Base-by-base conservation (phyloP, 2,329 filamentous ascomycete species). In the Alternaria metachromatica region DNA sequence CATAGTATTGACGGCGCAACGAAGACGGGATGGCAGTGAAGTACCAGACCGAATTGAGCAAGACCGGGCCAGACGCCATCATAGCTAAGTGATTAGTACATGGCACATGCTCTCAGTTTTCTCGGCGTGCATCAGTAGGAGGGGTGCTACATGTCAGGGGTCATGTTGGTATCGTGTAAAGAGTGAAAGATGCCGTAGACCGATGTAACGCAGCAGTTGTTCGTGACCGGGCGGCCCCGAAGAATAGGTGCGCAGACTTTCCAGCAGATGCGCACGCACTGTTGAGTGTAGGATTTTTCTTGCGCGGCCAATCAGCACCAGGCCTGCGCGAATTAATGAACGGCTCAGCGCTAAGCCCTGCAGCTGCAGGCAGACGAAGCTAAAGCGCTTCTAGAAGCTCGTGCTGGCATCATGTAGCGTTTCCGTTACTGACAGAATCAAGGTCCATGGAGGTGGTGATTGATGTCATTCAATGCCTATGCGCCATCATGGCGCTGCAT, bases 371-470 rank as follows among this genome's bases (percentile, higher is more conserved):
- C 25, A 30, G 41, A 20, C 33, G 28, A 18, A 53, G 41, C 18
- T 15, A 12, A 23, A 21, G 57, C 50, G 33, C 37, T 65, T 67
- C 64, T 66, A 63, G 64, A 69, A 69, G 64, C 45, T 57, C 46
- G 21, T 46, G 25, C 25, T 49, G 21, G 18, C 46, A 23, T 63
- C 65, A 43, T 33, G 44, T 26, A 30, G 44, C 55, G 41, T 58
- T 58, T 18, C 60, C 46, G n/a, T 46, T 57, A 37, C 43, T 13
- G 30, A 43, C n/a, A 33, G 37, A 45, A 46, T 23, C 20, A 37
- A 37, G 37, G n/a, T 48, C 20, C 18, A 18, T 25, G 41, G 48
- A 25, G 26, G 8, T 44, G 48, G 28, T 41, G 30, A n/a, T 25
- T 49, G n/a, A 45, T 30, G 55, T 51, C 41, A 18, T 41, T 50